These are phyloP conservation scores for Blastobotrys mokoenaii DNA, from an alignment of 805 yeast species.

Conservation along the genomic window DNA sequence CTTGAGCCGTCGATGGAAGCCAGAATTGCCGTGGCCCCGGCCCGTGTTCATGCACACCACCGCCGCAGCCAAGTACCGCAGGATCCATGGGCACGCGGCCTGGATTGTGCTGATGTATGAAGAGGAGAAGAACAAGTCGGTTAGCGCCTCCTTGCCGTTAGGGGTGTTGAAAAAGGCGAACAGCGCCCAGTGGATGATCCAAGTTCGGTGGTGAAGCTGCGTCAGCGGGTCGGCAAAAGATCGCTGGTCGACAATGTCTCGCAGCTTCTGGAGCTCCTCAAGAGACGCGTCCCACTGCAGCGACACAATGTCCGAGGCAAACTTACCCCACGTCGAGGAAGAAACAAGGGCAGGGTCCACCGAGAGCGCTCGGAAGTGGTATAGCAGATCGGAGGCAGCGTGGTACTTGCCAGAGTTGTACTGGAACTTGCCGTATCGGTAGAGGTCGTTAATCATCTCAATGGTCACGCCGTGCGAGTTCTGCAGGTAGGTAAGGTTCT, in stretches of 20 bases:
- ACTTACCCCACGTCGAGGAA: slow-evolving; percentile 60
- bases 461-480: slow-evolving; percentile 35
- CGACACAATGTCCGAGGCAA: slow-evolving; percentile 52
- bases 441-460: slow-evolving; percentile 41
- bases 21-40: slow-evolving; percentile 27
- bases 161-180: slow-evolving; percentile 52
- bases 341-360: slow-evolving; percentile 41
- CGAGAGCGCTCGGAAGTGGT: slow-evolving; percentile 49
- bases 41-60: slow-evolving; percentile 29
- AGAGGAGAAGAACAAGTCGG: slow-evolving; percentile 50
- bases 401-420: slow-evolving; percentile 56
- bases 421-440: slow-evolving; percentile 53
- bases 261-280: slow-evolving; percentile 44
- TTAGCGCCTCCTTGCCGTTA: slow-evolving; percentile 43
- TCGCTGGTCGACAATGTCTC: slow-evolving; percentile 52
- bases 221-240: slow-evolving; percentile 44
- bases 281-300: slow-evolving; percentile 45
- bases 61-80: slow-evolving; percentile 58
- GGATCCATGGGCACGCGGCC: slow-evolving; percentile 64
- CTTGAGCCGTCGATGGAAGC: slow-evolving; percentile 45
- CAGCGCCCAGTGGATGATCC: slow-evolving; percentile 64
- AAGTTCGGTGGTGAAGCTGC: slow-evolving; percentile 55
- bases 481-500: slow-evolving; percentile 41
- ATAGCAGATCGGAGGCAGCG: slow-evolving; percentile 49
- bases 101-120: slow-evolving; percentile 59